Base-by-base conservation (phyloP, 345 rosid genomes). In the Lepidium aucheri region DNA sequence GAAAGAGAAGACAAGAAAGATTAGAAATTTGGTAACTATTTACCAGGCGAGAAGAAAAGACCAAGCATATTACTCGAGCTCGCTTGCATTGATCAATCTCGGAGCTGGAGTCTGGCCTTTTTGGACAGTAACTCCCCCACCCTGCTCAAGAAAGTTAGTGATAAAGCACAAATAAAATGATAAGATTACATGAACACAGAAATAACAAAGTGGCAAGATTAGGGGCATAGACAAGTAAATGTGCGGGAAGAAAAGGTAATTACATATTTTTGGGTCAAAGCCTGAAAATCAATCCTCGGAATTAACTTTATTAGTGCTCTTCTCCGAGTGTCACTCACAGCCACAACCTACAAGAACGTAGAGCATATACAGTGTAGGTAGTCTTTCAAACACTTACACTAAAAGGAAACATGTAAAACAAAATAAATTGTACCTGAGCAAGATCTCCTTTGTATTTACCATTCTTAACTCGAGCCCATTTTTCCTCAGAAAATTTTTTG, bases 391-490 rank as follows among this genome's bases (percentile, higher is more conserved):
- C 22, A 20, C 22, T 20, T n/a, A n/a, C n/a, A n/a, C 22, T 20
- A 20, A 20, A 20, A 20, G 36, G 49, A 54, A 28, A 53, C 44
- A 40, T 49, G 13, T 15, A 32, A 55, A 53, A 61, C 40, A 41
- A 43, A 57, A 10, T 10, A 66, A 6, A 35, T 1, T 15, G 15
- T 66, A 94, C 99, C 96, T 88, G 86, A 18, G 89, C 88, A 54
- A 94, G 78, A 78, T 90, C 99, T 56, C 99, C 99, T 78, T 94
- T 90, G 75, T 94, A 90, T 72, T 74, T 94, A 18, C 99, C 99
- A 82, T 53, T 82, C 85, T 84, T 90, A 67, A 94, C 80, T 64
- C 87, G 91, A 68, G 84, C 92, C 99, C 99, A 88, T 74, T 60
- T 90, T 68, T 91, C 97, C 78, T 53, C 80, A 20, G 83, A 70